These are phyloP conservation scores for Aspergillus brunneoviolaceus DNA, from an alignment of 2,329 filamentous ascomycete genomes.

Conservation along the genomic window DNA sequence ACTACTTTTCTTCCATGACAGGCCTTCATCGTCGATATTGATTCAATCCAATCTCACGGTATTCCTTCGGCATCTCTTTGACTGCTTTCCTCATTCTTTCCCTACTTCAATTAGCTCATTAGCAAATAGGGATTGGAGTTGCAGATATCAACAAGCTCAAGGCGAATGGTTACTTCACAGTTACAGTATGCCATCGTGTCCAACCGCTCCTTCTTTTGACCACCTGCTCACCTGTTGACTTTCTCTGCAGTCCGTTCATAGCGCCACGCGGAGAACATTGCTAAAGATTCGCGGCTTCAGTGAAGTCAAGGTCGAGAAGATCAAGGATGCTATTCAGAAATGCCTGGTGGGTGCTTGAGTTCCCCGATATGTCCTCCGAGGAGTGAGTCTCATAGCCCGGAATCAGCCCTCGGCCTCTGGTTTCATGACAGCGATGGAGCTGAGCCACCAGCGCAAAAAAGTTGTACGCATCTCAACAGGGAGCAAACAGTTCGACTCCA, in stretches of 20 bases:
- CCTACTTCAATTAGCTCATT: neutral
- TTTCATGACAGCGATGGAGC: slow-evolving; percentile 66
- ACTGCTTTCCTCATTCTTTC: neutral
- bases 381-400: neutral
- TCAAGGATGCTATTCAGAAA: slow-evolving; percentile 66
- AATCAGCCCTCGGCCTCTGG: slow-evolving; percentile 57
- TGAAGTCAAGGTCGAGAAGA: slow-evolving; percentile 68
- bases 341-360: slow-evolving; percentile 49
- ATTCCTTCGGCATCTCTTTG: slow-evolving; percentile 8
- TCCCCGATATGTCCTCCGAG: neutral
- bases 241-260: slow-evolving; percentile 55
- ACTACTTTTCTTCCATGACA: slow-evolving; percentile 34
- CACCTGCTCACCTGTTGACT: slow-evolving; percentile 1
- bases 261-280: slow-evolving; percentile 59
- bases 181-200: slow-evolving; percentile 49
- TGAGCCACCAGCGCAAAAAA: slow-evolving; percentile 61
- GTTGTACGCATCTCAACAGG: slow-evolving; percentile 67
- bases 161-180: slow-evolving; percentile 61
- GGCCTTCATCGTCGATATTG: slow-evolving; percentile 64
- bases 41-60: slow-evolving; percentile 66
- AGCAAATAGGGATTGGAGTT: slow-evolving; percentile 56
- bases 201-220: slow-evolving; percentile 16
- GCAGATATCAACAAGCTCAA: slow-evolving; percentile 67
- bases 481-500: slow-evolving; percentile 66
- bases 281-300: slow-evolving; percentile 70